These are phyloP conservation scores for Falciphora oryzae DNA, from an alignment of 2,329 filamentous ascomycete genomes.

Conservation along the genomic window DNA sequence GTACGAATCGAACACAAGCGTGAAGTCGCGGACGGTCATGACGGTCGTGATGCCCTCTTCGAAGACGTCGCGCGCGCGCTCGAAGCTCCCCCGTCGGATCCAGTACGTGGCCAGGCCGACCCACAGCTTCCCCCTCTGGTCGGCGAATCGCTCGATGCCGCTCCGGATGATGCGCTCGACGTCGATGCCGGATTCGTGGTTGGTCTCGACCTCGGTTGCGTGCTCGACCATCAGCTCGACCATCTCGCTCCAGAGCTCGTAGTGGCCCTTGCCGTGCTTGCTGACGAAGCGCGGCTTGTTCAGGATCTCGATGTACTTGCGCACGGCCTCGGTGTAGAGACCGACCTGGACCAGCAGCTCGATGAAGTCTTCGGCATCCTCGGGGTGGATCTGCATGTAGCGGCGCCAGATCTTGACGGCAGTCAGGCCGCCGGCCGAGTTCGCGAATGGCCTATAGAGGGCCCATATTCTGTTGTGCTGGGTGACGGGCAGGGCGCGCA, in stretches of 20 bases:
- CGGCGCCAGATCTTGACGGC: conserved; percentile 90
- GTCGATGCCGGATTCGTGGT: conserved; percentile 75
- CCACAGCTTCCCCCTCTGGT: conserved; percentile 94
- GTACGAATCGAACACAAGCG: conserved; percentile 92
- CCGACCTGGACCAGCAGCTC: conserved; percentile 76
- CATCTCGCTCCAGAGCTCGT: conserved; percentile 97
- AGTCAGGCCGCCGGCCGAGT: conserved; percentile 82
- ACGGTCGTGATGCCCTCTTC: conserved; percentile 96
- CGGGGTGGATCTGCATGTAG: conserved; percentile 96
- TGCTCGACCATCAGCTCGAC: conserved; percentile 89
- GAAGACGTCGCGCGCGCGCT: conserved; percentile 86
- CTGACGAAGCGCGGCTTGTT: conserved; percentile 88
- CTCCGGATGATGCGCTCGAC: conserved; percentile 90
- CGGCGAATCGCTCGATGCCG: conserved; percentile 82
- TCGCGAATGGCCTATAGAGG: conserved; percentile 84
- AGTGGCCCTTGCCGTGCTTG: conserved; percentile 90
- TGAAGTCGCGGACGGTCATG: conserved; percentile 98
- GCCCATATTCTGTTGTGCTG: conserved; percentile 96
- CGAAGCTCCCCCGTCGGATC: conserved; percentile 89
- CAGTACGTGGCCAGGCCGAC: conserved; percentile 92
- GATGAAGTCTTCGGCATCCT: conserved; percentile 92
- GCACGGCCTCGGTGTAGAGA: conserved; percentile 85
- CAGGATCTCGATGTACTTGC: conserved; percentile 84
- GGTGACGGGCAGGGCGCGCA: conserved; percentile 85
- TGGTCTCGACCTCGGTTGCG: conserved; percentile 77